These are phyloP conservation scores for Ascochyta viciae-villosae DNA, from an alignment of 2,329 filamentous ascomycete species.

Conservation along the genomic window DNA sequence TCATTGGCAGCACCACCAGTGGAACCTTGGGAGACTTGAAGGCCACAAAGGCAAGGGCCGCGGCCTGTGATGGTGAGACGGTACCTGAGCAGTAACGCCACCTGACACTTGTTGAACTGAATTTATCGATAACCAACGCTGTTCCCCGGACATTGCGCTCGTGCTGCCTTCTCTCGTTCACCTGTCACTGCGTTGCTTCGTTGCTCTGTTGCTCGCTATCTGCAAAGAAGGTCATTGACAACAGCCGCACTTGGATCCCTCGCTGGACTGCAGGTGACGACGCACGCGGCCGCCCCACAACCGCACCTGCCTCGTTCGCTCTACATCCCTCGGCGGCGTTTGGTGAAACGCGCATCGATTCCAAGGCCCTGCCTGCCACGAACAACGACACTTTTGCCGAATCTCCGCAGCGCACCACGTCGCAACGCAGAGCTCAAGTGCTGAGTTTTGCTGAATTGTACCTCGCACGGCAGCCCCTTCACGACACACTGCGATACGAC, in stretches of 20 bases:
- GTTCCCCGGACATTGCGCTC: slow-evolving; percentile 9
- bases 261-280: slow-evolving; percentile 8
- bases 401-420: slow-evolving; percentile 10
- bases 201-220: not conserved
- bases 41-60: not conserved
- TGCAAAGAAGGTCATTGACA: not conserved
- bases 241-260: not conserved
- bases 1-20: not conserved
- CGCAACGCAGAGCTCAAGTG: slow-evolving; percentile 18
- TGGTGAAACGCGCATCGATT: slow-evolving; percentile 19
- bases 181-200: no score
- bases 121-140: slow-evolving; percentile 8
- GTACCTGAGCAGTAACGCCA: slow-evolving; percentile 16
- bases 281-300: slow-evolving; percentile 6
- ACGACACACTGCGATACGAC: not conserved
- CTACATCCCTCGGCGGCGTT: slow-evolving; percentile 10
- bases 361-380: slow-evolving; percentile 13
- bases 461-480: not conserved
- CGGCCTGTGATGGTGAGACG: slow-evolving; percentile 4
- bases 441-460: slow-evolving; percentile 10
- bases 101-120: slow-evolving; percentile 13
- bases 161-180: not conserved
- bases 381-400: slow-evolving; percentile 4
- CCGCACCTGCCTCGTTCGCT: slow-evolving; percentile 5
- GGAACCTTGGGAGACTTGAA: not conserved